Evolutionary conservation across 345 rosid species (phyloP).

Genomic region (Salix udensis): DNA sequence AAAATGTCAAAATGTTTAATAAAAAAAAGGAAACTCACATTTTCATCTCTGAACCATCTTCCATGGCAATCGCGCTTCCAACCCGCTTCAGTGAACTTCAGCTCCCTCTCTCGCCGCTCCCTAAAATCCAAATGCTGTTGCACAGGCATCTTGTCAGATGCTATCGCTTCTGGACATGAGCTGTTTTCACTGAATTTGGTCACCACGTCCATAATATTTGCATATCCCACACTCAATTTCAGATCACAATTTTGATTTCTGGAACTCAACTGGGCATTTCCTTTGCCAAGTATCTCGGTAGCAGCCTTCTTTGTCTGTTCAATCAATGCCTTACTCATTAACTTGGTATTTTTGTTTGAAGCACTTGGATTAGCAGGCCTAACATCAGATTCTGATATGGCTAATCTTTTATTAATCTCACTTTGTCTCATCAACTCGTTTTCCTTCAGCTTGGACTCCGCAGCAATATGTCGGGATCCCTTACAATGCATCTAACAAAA

Average conservation of each 20-base stretch:
- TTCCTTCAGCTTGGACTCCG: slow-evolving; percentile 36
- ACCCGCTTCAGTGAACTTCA: slow-evolving; percentile 49
- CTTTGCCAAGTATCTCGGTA: slow-evolving; percentile 22
- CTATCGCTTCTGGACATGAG: slow-evolving; percentile 9
- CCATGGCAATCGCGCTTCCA: slow-evolving; percentile 58
- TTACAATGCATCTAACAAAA: slow-evolving; percentile 41
- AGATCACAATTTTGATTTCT: not conserved
- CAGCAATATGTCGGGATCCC: slow-evolving; percentile 45
- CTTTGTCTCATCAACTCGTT: slow-evolving; percentile 24
- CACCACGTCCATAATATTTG: not conserved
- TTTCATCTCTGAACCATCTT: slow-evolving; percentile 52
- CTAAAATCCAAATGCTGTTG: slow-evolving; percentile 20
- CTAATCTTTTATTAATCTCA: slow-evolving; percentile 38
- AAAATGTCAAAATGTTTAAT: not conserved
- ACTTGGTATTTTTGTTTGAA: slow-evolving; percentile 10
- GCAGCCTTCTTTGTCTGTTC: slow-evolving; percentile 31
- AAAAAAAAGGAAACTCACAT: slow-evolving; percentile 26
- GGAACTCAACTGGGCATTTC: not conserved
- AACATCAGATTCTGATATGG: slow-evolving; percentile 20
- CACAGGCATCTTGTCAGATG: not conserved
- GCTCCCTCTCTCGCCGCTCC: slow-evolving; percentile 41
- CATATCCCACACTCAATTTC: not conserved
- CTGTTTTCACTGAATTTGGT: not conserved
- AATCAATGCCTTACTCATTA: slow-evolving; percentile 36
- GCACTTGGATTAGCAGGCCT: slow-evolving; percentile 1